phyloP scores from a whole-genome alignment of 257 asterid species.

The Eucommia ulmoides region DNA sequence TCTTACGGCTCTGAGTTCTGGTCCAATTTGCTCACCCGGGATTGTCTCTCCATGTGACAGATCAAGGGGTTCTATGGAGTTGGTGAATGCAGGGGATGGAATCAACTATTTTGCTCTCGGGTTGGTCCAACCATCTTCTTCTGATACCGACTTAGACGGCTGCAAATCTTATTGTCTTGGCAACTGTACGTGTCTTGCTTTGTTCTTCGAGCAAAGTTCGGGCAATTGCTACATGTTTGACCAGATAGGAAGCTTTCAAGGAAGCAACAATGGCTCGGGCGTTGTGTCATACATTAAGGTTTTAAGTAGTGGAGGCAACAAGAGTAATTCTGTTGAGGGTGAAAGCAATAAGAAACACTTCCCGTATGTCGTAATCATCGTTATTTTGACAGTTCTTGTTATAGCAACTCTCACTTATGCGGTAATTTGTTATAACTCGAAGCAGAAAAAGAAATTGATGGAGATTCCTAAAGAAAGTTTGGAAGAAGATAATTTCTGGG shows the following conservation, averaged over 20 bases:
- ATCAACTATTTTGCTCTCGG: slow-evolving; percentile 51
- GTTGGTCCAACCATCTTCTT: slow-evolving; percentile 37
- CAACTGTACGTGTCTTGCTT: slow-evolving; percentile 69
- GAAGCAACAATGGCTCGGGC: slow-evolving; percentile 18
- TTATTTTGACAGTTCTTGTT: slow-evolving; percentile 32
- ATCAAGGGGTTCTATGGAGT: slow-evolving; percentile 23
- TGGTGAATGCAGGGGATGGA: slow-evolving; percentile 52
- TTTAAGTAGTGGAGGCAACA: slow-evolving; percentile 11
- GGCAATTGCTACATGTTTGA: slow-evolving; percentile 62
- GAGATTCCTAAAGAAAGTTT: slow-evolving; percentile 45
- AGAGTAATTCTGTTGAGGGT: slow-evolving; percentile 11
- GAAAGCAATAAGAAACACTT: slow-evolving; percentile 18
- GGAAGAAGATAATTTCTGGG: slow-evolving; percentile 80
- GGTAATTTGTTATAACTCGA: slow-evolving; percentile 28
- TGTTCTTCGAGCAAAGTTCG: slow-evolving; percentile 51
- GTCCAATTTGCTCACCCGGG: slow-evolving; percentile 42
- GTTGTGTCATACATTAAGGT: slow-evolving; percentile 38
- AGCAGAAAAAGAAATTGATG: slow-evolving; percentile 29
- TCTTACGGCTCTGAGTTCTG: slow-evolving; percentile 25
- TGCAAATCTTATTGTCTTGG: slow-evolving; percentile 54
- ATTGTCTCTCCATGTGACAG: slow-evolving; percentile 28
- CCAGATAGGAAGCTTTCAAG: slow-evolving; percentile 53
- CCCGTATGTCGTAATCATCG: slow-evolving; percentile 35
- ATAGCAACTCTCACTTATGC: slow-evolving; percentile 32
- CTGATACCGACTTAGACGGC: slow-evolving; percentile 40